These are phyloP conservation scores for Sporisorium scitamineum DNA, from an alignment of 1,284 basidiomycete species.

Conservation along the genomic window DNA sequence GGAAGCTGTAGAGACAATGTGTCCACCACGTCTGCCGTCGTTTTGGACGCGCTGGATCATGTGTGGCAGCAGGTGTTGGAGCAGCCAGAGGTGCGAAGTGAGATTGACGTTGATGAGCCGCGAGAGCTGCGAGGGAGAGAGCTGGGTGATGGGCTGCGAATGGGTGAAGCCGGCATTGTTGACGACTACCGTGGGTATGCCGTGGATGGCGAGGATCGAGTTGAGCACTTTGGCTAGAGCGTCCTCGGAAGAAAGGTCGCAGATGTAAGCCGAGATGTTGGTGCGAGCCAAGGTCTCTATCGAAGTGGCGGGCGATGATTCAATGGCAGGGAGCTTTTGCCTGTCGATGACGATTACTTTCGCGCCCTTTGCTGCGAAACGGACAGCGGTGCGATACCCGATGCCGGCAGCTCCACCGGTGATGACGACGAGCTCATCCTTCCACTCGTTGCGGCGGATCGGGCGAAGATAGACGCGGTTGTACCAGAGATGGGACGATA, in stretches of 20 bases:
- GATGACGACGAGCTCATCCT: slow-evolving; percentile 52
- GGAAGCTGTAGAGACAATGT: slow-evolving; percentile 80
- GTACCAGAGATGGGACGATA: slow-evolving; percentile 38
- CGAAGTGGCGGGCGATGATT: neutral
- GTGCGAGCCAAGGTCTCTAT: neutral
- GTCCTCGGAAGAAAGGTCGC: slow-evolving; percentile 50
- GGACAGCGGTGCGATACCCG: slow-evolving; percentile 85
- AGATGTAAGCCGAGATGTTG: slow-evolving; percentile 55
- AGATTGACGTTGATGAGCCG: slow-evolving; percentile 84
- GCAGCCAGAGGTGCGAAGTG: slow-evolving; percentile 86
- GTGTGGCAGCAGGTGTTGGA: slow-evolving; percentile 91
- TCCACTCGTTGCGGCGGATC: slow-evolving; percentile 32
- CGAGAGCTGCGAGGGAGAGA: slow-evolving; percentile 80
- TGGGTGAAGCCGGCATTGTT: slow-evolving; percentile 97
- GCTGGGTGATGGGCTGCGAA: slow-evolving; percentile 84
- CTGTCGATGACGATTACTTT: slow-evolving; percentile 84
- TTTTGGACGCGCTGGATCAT: slow-evolving; percentile 74
- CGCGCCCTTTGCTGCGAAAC: slow-evolving; percentile 82
- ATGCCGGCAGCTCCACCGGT: slow-evolving; percentile 82
- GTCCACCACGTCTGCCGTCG: slow-evolving; percentile 77
- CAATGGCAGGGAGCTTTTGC: slow-evolving; percentile 16
- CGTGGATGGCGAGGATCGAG: slow-evolving; percentile 31
- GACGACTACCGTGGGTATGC: slow-evolving; percentile 78
- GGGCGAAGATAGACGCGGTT: slow-evolving; percentile 28
- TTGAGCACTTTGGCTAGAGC: slow-evolving; percentile 43